Percentiles rank a stretch among this genome's conserved stretches.
phyloP scores from a whole-genome alignment of 208 protist genomes.

The Crithidia thermophila region DNA sequence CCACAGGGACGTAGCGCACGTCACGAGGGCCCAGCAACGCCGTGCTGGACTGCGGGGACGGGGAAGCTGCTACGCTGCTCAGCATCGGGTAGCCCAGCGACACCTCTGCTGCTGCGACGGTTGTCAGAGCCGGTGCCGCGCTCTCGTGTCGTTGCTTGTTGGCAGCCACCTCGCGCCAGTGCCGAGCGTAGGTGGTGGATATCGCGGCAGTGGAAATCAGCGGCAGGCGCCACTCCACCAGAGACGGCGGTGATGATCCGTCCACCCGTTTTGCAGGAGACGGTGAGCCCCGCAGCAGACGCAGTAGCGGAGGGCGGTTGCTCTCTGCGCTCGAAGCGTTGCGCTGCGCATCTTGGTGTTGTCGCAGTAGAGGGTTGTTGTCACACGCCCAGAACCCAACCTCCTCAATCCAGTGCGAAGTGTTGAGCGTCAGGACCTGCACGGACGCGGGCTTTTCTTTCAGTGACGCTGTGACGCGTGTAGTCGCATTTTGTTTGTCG shows the following conservation, averaged over 20 bases:
- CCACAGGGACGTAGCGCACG: slow-evolving; percentile 48
- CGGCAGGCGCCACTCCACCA: neutral
- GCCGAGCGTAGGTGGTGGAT: slow-evolving; percentile 19
- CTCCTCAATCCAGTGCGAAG: slow-evolving; percentile 78
- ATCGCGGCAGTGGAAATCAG: neutral
- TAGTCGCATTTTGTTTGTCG: too few species aligned
- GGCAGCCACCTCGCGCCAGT: slow-evolving; percentile 11
- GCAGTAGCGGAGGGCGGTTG: neutral
- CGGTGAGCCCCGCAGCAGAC: neutral
- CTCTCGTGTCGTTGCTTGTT: neutral
- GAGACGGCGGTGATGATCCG: neutral
- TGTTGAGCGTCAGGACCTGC: slow-evolving; percentile 47
- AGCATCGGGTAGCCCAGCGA: slow-evolving; percentile 30
- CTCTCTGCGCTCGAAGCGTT: neutral
- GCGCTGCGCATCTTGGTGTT: neutral
- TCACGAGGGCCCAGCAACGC: neutral
- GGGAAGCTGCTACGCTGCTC: neutral
- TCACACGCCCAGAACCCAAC: slow-evolving; percentile 82
- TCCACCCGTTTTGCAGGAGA: neutral
- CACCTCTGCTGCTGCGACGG: slow-evolving; percentile 13
- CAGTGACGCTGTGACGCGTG: too few species aligned
- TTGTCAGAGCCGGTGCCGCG: neutral
- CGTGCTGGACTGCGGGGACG: neutral
- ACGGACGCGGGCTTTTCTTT: neutral
- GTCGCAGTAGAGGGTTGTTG: slow-evolving; percentile 58